phyloP scores from a whole-genome alignment of 306 rosid genomes.

The Inga oerstediana region DNA sequence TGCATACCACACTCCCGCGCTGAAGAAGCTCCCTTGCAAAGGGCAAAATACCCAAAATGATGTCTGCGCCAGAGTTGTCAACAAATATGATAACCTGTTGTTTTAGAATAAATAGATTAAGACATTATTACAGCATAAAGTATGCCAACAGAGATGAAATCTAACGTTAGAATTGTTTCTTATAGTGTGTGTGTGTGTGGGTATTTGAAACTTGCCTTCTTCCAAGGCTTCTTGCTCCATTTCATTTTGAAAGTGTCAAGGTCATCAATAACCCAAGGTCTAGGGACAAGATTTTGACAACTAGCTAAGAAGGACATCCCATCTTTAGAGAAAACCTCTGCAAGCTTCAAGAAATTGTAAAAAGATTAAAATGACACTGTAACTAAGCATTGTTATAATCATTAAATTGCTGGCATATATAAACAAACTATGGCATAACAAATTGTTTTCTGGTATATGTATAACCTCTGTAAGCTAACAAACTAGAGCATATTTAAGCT shows the following conservation, averaged over 20 bases:
- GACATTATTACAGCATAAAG: constrained; percentile 15
- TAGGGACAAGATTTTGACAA: constrained; percentile 83
- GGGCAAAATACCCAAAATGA: constrained; percentile 90
- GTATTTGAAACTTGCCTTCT: constrained; percentile 58
- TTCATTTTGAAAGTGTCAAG: constrained; percentile 69
- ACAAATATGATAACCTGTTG: constrained; percentile 90
- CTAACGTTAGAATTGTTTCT: neutral
- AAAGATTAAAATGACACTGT: constrained; percentile 28
- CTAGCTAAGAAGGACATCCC: constrained; percentile 89
- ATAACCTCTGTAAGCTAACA: neutral
- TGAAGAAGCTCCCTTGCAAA: constrained; percentile 95
- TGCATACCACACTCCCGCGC: constrained; percentile 78
- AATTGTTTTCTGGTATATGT: neutral
- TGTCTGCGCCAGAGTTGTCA: constrained; percentile 97
- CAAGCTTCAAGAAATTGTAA: constrained; percentile 73
- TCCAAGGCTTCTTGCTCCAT: constrained; percentile 87
- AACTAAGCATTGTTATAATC: constrained; percentile 18
- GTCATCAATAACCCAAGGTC: constrained; percentile 97
- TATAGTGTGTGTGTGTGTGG: neutral
- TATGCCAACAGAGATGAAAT: constrained; percentile 20
- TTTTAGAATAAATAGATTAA: constrained; percentile 33
- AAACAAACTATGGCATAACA: constrained; percentile 17
- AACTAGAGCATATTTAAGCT: neutral
- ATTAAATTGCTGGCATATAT: constrained; percentile 13
- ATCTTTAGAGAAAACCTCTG: constrained; percentile 84